phyloP scores from a whole-genome alignment of 140 eudicot genomes.

The Ambrosia hybrid region DNA sequence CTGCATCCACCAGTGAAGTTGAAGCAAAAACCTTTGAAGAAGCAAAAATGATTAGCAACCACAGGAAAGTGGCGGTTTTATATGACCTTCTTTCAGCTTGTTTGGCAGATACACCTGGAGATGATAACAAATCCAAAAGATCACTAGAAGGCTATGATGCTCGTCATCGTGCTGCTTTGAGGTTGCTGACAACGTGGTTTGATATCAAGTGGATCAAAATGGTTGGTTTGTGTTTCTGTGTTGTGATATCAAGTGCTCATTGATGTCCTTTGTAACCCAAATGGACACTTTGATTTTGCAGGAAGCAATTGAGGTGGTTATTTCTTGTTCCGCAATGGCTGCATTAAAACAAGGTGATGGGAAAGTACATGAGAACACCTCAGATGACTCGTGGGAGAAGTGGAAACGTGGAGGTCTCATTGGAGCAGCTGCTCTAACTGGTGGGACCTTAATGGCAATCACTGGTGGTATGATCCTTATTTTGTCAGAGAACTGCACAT shows the following conservation, averaged over 20 bases:
- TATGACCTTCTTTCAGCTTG: constrained; percentile 91
- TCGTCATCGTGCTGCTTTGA: constrained; percentile 89
- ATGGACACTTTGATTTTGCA: constrained; percentile 27
- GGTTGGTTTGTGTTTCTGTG: constrained; percentile 41
- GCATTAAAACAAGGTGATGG: constrained; percentile 45
- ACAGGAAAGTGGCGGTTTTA: constrained; percentile 67
- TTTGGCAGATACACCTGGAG: constrained; percentile 57
- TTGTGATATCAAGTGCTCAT: neutral
- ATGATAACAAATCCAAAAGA: constrained; percentile 41
- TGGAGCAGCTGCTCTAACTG: constrained; percentile 97
- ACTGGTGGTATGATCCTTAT: constrained; percentile 68
- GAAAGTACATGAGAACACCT: constrained; percentile 36
- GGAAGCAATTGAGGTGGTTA: constrained; percentile 85
- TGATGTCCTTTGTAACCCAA: constrained; percentile 5
- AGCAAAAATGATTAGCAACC: constrained; percentile 51
- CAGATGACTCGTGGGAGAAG: constrained; percentile 43
- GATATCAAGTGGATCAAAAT: constrained; percentile 76
- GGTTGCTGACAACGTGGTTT: constrained; percentile 91
- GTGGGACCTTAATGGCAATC: constrained; percentile 93
- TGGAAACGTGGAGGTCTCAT: constrained; percentile 53
- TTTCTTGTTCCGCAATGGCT: constrained; percentile 94
- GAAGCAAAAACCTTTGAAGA: constrained; percentile 70
- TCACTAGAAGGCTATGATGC: constrained; percentile 84
- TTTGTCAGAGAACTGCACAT: neutral
- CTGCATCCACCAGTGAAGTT: constrained; percentile 38